These are phyloP conservation scores for Senecio squalidus DNA, from an alignment of 140 eudicot genomes.

Conservation along the genomic window DNA sequence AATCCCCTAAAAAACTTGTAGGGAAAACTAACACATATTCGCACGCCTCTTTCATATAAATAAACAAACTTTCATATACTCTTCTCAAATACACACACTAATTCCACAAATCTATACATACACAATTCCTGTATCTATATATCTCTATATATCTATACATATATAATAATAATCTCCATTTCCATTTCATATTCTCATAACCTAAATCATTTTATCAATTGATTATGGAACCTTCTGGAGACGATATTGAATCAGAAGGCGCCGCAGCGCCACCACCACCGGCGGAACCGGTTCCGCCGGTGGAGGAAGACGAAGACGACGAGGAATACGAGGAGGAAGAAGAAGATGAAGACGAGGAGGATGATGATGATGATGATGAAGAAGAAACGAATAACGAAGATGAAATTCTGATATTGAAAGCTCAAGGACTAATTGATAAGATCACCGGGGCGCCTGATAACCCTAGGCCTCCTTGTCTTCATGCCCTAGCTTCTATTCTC, in stretches of 20 bases:
- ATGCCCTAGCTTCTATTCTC: constrained; percentile 86
- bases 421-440: constrained; percentile 70
- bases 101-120: background rate
- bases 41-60: background rate
- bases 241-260: constrained; percentile 21
- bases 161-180: too few relatives aligned
- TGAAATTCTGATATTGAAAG: constrained; percentile 54
- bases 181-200: background rate
- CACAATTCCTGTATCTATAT: too few relatives aligned
- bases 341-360: constrained; percentile 29
- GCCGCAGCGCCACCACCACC: constrained; percentile 28
- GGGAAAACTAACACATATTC: background rate
- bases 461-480: constrained; percentile 66
- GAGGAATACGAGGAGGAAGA: constrained; percentile 33
- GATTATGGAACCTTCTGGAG: constrained; percentile 28
- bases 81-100: too few relatives aligned
- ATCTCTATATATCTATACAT: too few relatives aligned
- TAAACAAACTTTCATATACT: too few relatives aligned
- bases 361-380: constrained; percentile 33
- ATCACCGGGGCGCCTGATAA: constrained; percentile 90
- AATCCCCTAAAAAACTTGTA: background rate
- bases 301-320: constrained; percentile 33
- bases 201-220: background rate
- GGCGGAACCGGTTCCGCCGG: constrained; percentile 16
- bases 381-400: constrained; percentile 54